These are phyloP conservation scores for Silene noctiflora DNA, from an alignment of 179 eudicot genomes.

Conservation along the genomic window DNA sequence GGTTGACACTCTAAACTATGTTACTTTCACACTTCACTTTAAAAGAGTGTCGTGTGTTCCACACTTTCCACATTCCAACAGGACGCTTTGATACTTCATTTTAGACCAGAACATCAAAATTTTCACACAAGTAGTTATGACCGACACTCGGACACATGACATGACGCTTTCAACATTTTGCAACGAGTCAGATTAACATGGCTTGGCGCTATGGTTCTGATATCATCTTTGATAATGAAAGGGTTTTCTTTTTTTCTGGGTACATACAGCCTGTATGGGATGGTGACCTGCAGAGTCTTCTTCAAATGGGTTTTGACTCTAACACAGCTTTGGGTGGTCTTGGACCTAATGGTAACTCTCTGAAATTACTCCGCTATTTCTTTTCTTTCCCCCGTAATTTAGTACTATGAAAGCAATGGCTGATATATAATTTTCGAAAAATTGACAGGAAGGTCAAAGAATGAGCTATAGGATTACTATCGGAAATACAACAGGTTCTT, in stretches of 20 bases:
- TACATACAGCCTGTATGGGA: conserved; percentile 63
- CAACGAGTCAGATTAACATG: neutral
- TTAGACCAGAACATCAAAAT: neutral
- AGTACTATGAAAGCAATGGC: neutral
- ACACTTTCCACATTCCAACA: too few species aligned
- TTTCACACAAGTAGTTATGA: neutral
- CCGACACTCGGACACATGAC: neutral
- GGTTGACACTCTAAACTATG: too few species aligned
- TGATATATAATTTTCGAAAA: conserved; percentile 16
- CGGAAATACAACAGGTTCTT: conserved; percentile 24
- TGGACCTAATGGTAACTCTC: conserved; percentile 32
- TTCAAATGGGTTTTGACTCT: conserved; percentile 61
- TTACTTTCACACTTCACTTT: too few species aligned
- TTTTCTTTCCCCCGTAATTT: neutral
- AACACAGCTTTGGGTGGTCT: conserved; percentile 31
- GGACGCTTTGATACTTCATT: neutral
- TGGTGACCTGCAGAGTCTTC: conserved; percentile 67
- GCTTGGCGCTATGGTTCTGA: neutral
- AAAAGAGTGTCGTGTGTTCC: too few species aligned
- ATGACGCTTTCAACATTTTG: neutral
- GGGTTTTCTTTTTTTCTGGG: conserved; percentile 13
- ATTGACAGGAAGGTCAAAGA: conserved; percentile 36
- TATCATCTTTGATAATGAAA: neutral
- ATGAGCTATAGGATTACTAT: conserved; percentile 31
- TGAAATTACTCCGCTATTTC: neutral